Base-by-base conservation (phyloP, 2,329 filamentous ascomycete genomes). In the Epichloe festucae region DNA sequence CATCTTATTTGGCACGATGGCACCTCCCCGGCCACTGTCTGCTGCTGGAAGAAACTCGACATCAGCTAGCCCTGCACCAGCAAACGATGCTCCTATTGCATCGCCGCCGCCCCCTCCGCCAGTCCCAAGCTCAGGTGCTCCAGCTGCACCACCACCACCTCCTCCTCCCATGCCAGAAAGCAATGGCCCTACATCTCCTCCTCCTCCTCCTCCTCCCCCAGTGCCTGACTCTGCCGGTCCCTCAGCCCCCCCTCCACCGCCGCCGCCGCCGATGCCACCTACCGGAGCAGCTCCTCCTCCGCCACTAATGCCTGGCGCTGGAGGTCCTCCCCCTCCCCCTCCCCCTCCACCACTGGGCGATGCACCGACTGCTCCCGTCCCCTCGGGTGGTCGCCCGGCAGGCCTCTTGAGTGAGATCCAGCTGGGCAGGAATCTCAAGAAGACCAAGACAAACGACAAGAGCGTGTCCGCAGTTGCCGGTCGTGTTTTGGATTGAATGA, bases 1-100 rank as follows among this genome's bases (percentile, higher is more conserved):
- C 6, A 93, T 96, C 54, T 77, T 98, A 19, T 98, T 98, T 65
- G 91, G 93, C 53, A 95, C 90, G 49, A 97, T 98, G 90, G 91
- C 81, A 10, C 91, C 93, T 40, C 91, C 93, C 14, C 82, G 91
- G 49, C 90, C 91, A 34, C 70, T 96, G 44, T 94, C 88, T 19
- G 85, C 89, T 6, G 82, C 87, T 66, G 89, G 87, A 51, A 82
- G 86, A 57, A 86, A 87, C 59, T 73, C 73, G 8, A 64, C 71
- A 17, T 65, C 70, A 15, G 56, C 61, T 7, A 70, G 66, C 52
- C 67, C 67, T 36, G 64, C 62, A n/a, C 65, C 67, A 7, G 65
- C 65, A 10, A 71, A 61, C 61, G 70, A 68, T 54, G 68, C 67
- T 52, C 69, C 63, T 52, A 70, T 62, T 46, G 70, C 64, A 40